Base-by-base conservation (phyloP, 2,329 filamentous ascomycete species). In the Fusarium coicis region DNA sequence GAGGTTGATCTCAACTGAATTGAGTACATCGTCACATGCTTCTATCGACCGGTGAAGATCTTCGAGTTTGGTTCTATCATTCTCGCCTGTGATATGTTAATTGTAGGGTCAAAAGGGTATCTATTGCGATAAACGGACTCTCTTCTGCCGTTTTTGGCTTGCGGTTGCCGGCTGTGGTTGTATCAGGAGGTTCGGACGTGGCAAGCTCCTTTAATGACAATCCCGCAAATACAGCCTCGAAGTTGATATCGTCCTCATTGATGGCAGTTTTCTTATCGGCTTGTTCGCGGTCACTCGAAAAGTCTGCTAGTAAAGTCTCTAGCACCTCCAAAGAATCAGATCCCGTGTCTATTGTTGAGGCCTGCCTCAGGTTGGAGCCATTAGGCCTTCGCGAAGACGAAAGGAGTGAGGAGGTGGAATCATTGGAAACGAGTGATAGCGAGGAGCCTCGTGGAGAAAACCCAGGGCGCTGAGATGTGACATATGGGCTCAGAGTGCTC, bases 21-120 rank as follows among this genome's bases (percentile, higher is more conserved):
- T 93, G 50, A 98, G 88, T 56, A 98, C 94, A 80, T 97, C 93
- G 82, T 99, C 96, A 84, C 96, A 99, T 56, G 94, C 93, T 80
- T 87, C 83, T 77, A 99, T 98, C 8, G 95, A 97, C 77, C 89
- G 90, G 82, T 98, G 96, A 46, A 99, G 87, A 63, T 97, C 94
- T 81, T 98, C 92, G 77, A 97, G 97, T 78, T 92, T 95, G 78
- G 92, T 87, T 81, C 92, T 93, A 74, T 97, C 94, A 73, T 88
- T 89, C 81, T 96, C 93, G 80, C 95, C 94, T 91, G 43, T 7
- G 18, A 23, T 26, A 21, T 32, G 37, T 69, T 53, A 72, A 53
- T 49, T 39, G 12, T 18, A 28, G 28, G 16, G 30, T 40, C 18
- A 18, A 9, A 14, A 37, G 19, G 19, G 14, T 16, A 19, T 23